These are phyloP conservation scores for Antitrichia curtipendula DNA, from an alignment of 225 moss, liverwort and hornwort genomes.

Conservation along the genomic window DNA sequence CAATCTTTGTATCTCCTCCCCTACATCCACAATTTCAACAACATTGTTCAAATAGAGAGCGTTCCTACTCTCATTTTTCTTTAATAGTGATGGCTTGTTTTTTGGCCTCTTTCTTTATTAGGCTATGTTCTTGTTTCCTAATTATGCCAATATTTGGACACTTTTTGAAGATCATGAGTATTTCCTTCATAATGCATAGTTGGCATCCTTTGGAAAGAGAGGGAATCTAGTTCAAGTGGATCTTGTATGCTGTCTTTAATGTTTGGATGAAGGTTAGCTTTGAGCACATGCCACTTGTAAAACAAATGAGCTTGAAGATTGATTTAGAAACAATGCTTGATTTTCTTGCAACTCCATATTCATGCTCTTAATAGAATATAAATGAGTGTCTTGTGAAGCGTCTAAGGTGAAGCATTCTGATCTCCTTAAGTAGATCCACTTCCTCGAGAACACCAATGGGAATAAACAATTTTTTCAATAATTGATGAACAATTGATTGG, in stretches of 20 bases:
- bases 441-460: too few species aligned
- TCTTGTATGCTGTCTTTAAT: neutral
- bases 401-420: neutral
- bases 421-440: neutral
- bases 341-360: neutral
- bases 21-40: neutral
- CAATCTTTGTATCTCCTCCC: neutral
- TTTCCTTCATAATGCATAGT: neutral
- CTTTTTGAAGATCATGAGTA: neutral
- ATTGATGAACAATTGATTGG: neutral
- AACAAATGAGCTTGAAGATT: neutral
- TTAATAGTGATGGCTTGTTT: neutral
- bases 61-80: neutral
- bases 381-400: neutral
- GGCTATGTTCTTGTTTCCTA: accelerated
- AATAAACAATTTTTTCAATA: neutral
- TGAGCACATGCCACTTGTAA: accelerated
- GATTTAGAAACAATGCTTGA: neutral
- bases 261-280: neutral
- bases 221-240: neutral
- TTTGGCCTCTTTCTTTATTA: neutral
- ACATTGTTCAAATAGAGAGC: neutral
- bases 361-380: too few species aligned
- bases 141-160: accelerated
- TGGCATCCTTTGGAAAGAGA: neutral